These are phyloP conservation scores for Fusarium acutatum DNA, from an alignment of 2,329 filamentous ascomycete species.

Conservation along the genomic window DNA sequence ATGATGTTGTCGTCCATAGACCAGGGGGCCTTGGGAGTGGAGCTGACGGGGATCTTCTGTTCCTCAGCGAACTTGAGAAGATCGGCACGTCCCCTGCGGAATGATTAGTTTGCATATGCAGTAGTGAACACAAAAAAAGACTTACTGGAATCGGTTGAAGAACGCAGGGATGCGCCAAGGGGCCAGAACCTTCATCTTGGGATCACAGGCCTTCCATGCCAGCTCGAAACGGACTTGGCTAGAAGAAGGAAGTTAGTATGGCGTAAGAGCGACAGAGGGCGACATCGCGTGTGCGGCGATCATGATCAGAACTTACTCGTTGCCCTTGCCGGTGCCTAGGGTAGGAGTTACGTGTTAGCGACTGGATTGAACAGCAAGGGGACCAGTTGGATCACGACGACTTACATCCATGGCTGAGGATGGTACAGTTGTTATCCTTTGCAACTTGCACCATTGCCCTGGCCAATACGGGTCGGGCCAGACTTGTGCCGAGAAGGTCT, in stretches of 20 bases:
- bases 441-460: conserved; percentile 54
- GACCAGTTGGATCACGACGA: neutral
- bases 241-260: neutral
- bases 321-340: conserved; percentile 63
- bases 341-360: neutral
- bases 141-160: conserved; percentile 67
- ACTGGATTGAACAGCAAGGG: neutral
- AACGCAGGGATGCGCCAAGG: conserved; percentile 77
- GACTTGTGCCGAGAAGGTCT: conserved; percentile 57
- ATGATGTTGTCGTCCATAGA: conserved; percentile 55
- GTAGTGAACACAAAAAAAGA: neutral
- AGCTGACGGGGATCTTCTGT: conserved; percentile 75
- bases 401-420: conserved; percentile 58
- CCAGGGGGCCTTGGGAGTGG: conserved; percentile 78
- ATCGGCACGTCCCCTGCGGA: conserved; percentile 50
- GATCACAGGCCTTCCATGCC: conserved; percentile 59
- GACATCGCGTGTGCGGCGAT: neutral
- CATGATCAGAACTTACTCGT: neutral
- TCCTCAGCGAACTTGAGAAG: conserved; percentile 75
- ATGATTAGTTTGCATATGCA: neutral
- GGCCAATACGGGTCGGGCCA: conserved; percentile 73
- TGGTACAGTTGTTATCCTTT: conserved; percentile 49
- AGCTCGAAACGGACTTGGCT: conserved; percentile 51
- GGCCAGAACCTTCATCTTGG: conserved; percentile 72
- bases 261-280: neutral